Evolutionary conservation across 106 monocot genomes (phyloP).

Genomic region (Amphibolis antarctica): DNA sequence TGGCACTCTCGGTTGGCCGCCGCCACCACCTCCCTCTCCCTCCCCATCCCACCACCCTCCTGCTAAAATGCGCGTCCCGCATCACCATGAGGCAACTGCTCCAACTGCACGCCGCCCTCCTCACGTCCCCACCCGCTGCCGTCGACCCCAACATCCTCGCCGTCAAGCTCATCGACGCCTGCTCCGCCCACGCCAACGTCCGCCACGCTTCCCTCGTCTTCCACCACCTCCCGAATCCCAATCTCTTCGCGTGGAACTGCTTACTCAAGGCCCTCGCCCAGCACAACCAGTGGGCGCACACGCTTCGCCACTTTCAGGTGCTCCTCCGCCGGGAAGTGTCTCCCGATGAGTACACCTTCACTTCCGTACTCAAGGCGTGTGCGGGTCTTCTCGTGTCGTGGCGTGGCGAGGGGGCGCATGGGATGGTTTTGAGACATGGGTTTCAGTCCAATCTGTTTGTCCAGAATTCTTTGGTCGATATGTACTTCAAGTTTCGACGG

Average conservation of each 20-base stretch:
- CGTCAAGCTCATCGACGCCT: constrained; percentile 27
- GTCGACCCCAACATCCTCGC: constrained; percentile 25
- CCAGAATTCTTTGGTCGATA: constrained; percentile 29
- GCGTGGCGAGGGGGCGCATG: constrained; percentile 18
- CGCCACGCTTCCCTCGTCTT: constrained; percentile 31
- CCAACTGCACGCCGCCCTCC: constrained; percentile 22
- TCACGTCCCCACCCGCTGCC: constrained; percentile 17
- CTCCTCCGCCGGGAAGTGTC: constrained; percentile 1
- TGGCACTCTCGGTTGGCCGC: neutral
- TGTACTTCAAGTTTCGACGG: constrained; percentile 32
- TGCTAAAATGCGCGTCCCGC: constrained; percentile 11
- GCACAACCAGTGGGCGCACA: constrained; percentile 20
- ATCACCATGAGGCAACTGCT: constrained; percentile 24
- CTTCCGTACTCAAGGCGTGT: constrained; percentile 31
- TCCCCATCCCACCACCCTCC: constrained; percentile 6
- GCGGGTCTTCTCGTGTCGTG: constrained; percentile 7
- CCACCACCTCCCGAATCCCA: constrained; percentile 25
- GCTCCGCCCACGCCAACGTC: constrained; percentile 12
- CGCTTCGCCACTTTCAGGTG: constrained; percentile 18
- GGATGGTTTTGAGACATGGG: constrained; percentile 14
- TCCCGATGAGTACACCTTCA: constrained; percentile 38
- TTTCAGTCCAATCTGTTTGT: constrained; percentile 26
- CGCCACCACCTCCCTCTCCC: neutral
- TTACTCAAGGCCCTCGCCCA: constrained; percentile 23
- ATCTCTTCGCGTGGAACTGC: constrained; percentile 29